Evolutionary conservation across 495 filamentous ascomycete species (phyloP), one percentile per base, ranked within the genome.

Genomic region (Penicillium roqueforti): DNA sequence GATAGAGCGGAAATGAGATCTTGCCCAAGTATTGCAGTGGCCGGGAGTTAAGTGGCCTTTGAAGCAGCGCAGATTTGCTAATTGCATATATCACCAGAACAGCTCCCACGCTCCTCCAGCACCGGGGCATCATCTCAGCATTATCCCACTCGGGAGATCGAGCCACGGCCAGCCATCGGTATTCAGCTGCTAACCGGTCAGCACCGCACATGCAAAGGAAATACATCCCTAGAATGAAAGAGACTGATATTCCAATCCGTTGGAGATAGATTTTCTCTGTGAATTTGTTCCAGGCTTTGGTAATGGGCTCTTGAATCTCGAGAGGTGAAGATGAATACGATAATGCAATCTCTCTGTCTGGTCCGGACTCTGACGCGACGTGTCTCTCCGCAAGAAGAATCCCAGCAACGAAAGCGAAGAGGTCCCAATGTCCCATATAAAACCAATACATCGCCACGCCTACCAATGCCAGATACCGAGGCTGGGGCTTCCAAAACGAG

Each of bases 391-490:
- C 74, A 10, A 77, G 41, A 11, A 62, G 49, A 47, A 76, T 66
- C n/a, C 77, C 77, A 11, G 67, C 58, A 34, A 76, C 55, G 59
- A 80, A 80, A 4, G 70, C 63, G n/a, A 65, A 70, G 23, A 79
- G 37, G 40, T 80, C 76, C 70, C 75, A 77, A 1, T 69, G 62
- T 19, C 70, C 72, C 41, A 70, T 60, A 16, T 57, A 58, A 28
- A 74, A 65, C 57, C 56, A 74, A 47, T 70, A 79, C n/a, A 60
- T 19, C 1, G 57, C 51, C 28, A 76, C 46, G 1, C 62, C 18
- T 19, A 51, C 45, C 16, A 76, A 51, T 11, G 70, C 61, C 22
- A 60, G 37, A 23, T 72, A 53, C 10, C 76, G 67, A 7, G 71
- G 57, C 6, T 57, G 54, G 1, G 68, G 59, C 23, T 63, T 57